A percentile compares a stretch with the other conserved stretches of the same genome.
These are phyloP conservation scores for Ophidiomyces ophidiicola DNA, from an alignment of 2,329 filamentous ascomycete species.

Conservation along the genomic window DNA sequence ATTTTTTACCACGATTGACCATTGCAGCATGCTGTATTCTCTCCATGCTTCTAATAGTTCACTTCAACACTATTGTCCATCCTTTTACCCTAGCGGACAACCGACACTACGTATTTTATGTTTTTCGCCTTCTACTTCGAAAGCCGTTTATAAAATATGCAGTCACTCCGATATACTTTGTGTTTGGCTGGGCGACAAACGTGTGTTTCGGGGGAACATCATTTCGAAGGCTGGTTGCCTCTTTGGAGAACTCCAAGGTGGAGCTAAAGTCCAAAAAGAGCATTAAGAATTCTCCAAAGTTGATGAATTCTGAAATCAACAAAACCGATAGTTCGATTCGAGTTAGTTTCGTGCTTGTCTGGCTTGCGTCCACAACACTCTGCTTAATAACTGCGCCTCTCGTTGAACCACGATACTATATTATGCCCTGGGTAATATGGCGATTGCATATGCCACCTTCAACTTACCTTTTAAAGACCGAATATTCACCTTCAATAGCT, in stretches of 20 bases:
- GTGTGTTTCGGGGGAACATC: constrained; percentile 41
- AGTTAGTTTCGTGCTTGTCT: constrained; percentile 46
- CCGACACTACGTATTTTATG: constrained; percentile 91
- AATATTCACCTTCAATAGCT: too few species aligned
- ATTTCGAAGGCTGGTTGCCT: background rate
- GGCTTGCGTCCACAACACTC: constrained; percentile 58
- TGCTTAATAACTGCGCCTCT: constrained; percentile 80
- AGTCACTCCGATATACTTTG: constrained; percentile 57
- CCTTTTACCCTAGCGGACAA: constrained; percentile 96
- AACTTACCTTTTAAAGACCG: constrained; percentile 7
- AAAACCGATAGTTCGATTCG: constrained; percentile 23
- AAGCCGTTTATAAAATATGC: constrained; percentile 53
- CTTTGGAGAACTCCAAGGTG: too few species aligned
- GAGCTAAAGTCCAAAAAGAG: constrained; percentile 14
- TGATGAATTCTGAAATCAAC: background rate
- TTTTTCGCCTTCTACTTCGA: constrained; percentile 73
- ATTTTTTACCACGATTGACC: constrained; percentile 27
- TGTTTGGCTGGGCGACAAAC: constrained; percentile 57
- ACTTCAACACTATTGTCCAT: constrained; percentile 84
- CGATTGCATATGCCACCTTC: constrained; percentile 57
- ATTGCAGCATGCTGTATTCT: constrained; percentile 28
- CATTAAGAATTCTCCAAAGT: constrained; percentile 16
- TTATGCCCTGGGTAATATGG: constrained; percentile 91
- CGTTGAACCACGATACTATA: constrained; percentile 92
- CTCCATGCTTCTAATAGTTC: constrained; percentile 44